Conservation (phyloP, 2,329 filamentous ascomycete species). For the Neonectria hederae region DNA sequence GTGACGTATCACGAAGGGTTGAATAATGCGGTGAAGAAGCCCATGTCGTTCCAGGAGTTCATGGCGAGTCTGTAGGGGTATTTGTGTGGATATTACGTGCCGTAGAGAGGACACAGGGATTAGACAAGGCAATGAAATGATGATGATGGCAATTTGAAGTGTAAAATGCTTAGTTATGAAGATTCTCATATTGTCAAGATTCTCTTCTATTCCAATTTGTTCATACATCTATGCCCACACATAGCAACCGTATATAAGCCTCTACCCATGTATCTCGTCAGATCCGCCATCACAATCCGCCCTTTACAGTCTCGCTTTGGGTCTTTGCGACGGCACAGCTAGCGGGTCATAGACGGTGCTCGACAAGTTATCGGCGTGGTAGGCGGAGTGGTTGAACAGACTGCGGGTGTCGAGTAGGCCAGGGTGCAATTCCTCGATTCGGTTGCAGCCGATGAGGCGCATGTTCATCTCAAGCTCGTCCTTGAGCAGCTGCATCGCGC, state of each 20-base stretch:
- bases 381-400: constrained; percentile 63
- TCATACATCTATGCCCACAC: constrained; percentile 29
- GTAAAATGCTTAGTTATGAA: neutral
- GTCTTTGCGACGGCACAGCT: constrained; percentile 60
- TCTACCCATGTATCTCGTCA: neutral
- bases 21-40: constrained; percentile 91
- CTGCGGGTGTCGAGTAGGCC: constrained; percentile 82
- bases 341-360: constrained; percentile 64
- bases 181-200: constrained; percentile 13
- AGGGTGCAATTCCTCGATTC: constrained; percentile 80
- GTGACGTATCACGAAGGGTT: constrained; percentile 90
- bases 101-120: neutral
- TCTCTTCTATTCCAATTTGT: constrained; percentile 29
- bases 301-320: constrained; percentile 61
- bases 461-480: constrained; percentile 99
- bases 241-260: neutral
- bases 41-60: constrained; percentile 82
- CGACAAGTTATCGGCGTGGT: constrained; percentile 60
- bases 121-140: neutral
- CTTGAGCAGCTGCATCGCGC: constrained; percentile 90
- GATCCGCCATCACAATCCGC: neutral
- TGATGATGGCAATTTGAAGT: neutral
- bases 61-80: constrained; percentile 68
- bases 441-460: constrained; percentile 85
- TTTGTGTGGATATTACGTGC: neutral